Base-by-base conservation (phyloP, 805 yeast species). In the Saccharomycopsis capsularis region DNA sequence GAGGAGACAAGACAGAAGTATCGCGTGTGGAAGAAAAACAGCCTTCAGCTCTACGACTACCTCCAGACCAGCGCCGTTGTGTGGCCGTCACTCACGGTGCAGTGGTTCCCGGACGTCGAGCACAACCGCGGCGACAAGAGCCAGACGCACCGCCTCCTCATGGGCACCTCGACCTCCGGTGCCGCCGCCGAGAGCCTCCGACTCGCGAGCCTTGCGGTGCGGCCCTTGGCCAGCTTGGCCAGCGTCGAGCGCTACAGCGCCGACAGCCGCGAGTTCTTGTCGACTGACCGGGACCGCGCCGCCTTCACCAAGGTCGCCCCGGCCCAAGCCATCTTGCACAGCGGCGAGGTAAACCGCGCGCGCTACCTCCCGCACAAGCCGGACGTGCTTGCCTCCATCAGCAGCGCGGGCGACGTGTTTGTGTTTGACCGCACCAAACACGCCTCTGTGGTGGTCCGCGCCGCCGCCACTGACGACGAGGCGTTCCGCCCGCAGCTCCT, bases 381-480 rank as follows among this genome's bases (percentile, higher is more conserved):
- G 1, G 93, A 89, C 59, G 59, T 90, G 3, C 71, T 90, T 3
- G 87, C 90, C 1, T 75, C 88, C 18, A 77, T 81, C 7, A 78
- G 85, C 39, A 78, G 82, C 38, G 62, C 67, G 29, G 96, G 96
- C 1, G 68, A 74, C 13, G 68, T 82, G 11, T 77, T 73, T 45
- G 65, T 90, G 3, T 86, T 81, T 63, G 95, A 90, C 63, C 72
- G 93, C 56, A 89, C 97, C 0, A 88, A 86, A 61, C 95, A 87
- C 62, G 43, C 51, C 4, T 40, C 36, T 19, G 18, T 23, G 11
- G 6, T 39, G 6, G 7, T 27, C 11, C 7, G 32, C 11, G 29
- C 36, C 11, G 67, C 64, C 38, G 71, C 74, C 3, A 37, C 46
- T 23, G 47, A 49, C 22, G 29, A 24, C 4, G 63, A 64, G 22